Evolutionary conservation across 345 rosid genomes (phyloP), one percentile per base, ranked within the genome.

Genomic region (Salix dunnii): DNA sequence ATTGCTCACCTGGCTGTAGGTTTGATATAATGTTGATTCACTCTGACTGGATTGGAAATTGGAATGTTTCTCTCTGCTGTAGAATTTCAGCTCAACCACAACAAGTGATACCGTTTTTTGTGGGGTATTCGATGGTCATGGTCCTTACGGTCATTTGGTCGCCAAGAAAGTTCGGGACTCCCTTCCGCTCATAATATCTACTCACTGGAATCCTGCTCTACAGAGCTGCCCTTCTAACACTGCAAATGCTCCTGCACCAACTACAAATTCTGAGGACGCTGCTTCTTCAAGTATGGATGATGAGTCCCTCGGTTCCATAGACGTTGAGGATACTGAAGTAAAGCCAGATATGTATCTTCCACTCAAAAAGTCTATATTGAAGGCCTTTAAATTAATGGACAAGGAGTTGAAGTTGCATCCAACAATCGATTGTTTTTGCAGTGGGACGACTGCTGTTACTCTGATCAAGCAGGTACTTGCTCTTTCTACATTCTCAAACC

Each of bases 111-210:
- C 94, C 13, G 78, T 88, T 62, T 93, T 93, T 72, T 95, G 99
- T 74, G 99, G 99, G 67, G 93, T 95, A 69, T 95, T 95, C 70
- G 99, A 95, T 80, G 99, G 99, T 53, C 99, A 95, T 33, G 99
- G 99, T 77, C 99, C 98, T 65, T 90, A 80, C 60, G 99, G 99
- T 87, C 99, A 95, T 86, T 87, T 90, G 94, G 99, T 93, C 23
- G 88, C 99, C 11, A 91, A 88, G 89, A 93, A 84, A 88, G 97
- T 93, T 43, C 84, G 97, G 64, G 99, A 93, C 79, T 86, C 97
- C 46, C 92, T 95, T 79, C 97, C 99, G 10, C 77, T 80, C 66
- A 82, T 85, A 11, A 82, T 95, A 72, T 84, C 82, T 78, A 83
- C 85, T 0, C 96, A 89, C 68, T 83, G 96, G 96, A 84, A 89